A percentile compares a stretch with the other conserved stretches of the same genome.
Conservation (phyloP, 2,329 filamentous ascomycete species). For the Allantophomopsis lycopodina region DNA sequence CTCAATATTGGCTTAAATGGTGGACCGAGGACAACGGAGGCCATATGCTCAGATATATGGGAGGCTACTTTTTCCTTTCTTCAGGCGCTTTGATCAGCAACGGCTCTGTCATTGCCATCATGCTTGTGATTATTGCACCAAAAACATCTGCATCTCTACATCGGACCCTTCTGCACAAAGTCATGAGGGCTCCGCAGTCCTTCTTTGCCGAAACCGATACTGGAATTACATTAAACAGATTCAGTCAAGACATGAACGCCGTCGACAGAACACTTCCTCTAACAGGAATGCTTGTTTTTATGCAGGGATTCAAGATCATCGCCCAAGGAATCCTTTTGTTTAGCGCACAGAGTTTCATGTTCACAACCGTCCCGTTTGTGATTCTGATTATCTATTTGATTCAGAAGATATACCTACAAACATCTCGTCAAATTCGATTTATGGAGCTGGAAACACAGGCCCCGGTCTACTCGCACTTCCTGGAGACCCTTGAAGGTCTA, state of each 20-base stretch:
- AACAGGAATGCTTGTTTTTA: not conserved
- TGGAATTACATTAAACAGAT: conserved; percentile 1
- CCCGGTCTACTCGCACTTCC: no score
- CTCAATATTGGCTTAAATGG: not conserved
- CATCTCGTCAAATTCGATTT: no score
- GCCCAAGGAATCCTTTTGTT: no score
- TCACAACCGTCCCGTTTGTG: conserved; percentile 27
- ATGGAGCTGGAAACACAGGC: no score
- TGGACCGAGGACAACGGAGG: not conserved
- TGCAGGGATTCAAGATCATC: no score
- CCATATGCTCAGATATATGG: not conserved
- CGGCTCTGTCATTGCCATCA: no score
- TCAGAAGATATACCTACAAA: no score
- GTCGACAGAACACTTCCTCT: conserved; percentile 5
- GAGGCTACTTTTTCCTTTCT: not conserved
- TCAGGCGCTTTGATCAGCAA: no score
- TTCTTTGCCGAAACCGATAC: conserved; percentile 5
- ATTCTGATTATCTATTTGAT: no score
- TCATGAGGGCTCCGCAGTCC: conserved; percentile 6
- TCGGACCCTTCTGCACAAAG: conserved; percentile 3
- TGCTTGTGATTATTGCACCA: conserved; percentile 4
- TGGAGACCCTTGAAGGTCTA: no score
- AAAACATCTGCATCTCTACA: conserved; percentile 4
- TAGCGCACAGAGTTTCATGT: no score
- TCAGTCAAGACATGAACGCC: conserved; percentile 6